A percentile compares a stretch with the other conserved stretches of the same genome.
Evolutionary conservation across 2,329 filamentous ascomycete genomes (phyloP).

Genomic region (Lachnellula suecica): DNA sequence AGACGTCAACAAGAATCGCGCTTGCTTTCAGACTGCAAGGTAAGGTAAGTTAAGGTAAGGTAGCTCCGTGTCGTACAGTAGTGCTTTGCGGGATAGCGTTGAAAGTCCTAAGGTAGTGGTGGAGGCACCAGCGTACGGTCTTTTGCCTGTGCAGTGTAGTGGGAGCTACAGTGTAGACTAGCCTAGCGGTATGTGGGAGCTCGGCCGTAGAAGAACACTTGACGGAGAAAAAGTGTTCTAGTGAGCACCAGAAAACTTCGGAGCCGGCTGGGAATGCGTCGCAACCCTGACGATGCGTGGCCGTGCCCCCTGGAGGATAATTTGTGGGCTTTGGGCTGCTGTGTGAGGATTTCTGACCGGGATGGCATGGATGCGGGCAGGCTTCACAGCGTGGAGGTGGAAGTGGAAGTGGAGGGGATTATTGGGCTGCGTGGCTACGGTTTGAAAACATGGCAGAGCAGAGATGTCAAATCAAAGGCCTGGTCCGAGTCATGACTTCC

Average conservation of each 20-base stretch:
- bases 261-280: conserved; percentile 7
- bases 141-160: too few species aligned
- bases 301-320: too few species aligned
- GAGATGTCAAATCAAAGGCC: not conserved
- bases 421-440: not conserved
- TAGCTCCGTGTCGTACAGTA: not conserved
- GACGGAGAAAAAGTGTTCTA: conserved; percentile 13
- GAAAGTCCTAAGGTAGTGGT: not conserved
- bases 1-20: too few species aligned
- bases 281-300: conserved; percentile 13
- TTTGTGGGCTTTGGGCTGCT: too few species aligned
- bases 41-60: too few species aligned
- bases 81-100: conserved; percentile 7
- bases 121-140: not conserved
- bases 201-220: conserved; percentile 18
- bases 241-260: conserved; percentile 8
- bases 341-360: too few species aligned
- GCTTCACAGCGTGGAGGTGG: not conserved
- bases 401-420: not conserved
- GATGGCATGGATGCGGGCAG: not conserved
- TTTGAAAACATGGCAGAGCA: not conserved
- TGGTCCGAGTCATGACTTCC: conserved; percentile 5
- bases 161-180: too few species aligned
- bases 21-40: conserved; percentile 14
- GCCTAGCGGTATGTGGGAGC: conserved; percentile 8